These are phyloP conservation scores for Alternaria solani DNA, from an alignment of 2,329 filamentous ascomycete species.

Conservation along the genomic window DNA sequence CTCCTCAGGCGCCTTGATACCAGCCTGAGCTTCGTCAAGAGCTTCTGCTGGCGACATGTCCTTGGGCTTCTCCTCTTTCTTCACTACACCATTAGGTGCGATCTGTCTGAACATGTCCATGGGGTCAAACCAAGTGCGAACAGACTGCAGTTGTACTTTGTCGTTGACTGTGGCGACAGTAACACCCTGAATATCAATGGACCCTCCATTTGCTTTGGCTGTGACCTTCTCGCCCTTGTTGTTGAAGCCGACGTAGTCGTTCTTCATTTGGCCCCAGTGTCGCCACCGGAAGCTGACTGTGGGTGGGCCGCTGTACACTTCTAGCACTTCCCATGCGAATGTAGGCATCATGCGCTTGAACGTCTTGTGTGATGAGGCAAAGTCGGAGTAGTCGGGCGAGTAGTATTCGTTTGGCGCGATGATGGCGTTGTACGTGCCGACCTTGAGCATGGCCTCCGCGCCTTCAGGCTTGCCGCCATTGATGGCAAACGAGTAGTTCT, in stretches of 20 bases:
- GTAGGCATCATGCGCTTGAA: slow-evolving; percentile 78
- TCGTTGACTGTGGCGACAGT: slow-evolving; percentile 70
- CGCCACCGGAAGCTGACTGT: slow-evolving; percentile 70
- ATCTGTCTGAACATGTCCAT: slow-evolving; percentile 74
- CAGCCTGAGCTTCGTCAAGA: slow-evolving; percentile 31
- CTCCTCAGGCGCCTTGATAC: slow-evolving; percentile 20
- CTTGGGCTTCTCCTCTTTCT: slow-evolving; percentile 53
- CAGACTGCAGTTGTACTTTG: slow-evolving; percentile 63
- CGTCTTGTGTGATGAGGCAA: slow-evolving; percentile 71
- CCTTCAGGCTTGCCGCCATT: slow-evolving; percentile 66
- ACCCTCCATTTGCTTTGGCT: slow-evolving; percentile 66
- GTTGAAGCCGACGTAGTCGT: slow-evolving; percentile 71
- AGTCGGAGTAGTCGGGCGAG: slow-evolving; percentile 67
- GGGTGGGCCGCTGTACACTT: slow-evolving; percentile 72
- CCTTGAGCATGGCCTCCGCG: slow-evolving; percentile 70
- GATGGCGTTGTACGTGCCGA: slow-evolving; percentile 75
- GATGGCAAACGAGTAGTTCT: slow-evolving; percentile 69
- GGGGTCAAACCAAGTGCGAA: slow-evolving; percentile 73
- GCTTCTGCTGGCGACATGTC: slow-evolving; percentile 42
- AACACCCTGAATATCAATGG: slow-evolving; percentile 70
- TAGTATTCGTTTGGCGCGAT: slow-evolving; percentile 71
- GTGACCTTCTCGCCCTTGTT: slow-evolving; percentile 69
- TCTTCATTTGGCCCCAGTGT: slow-evolving; percentile 73
- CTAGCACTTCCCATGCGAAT: slow-evolving; percentile 75
- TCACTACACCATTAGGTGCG: slow-evolving; percentile 58